phyloP scores from a whole-genome alignment of 2,329 filamentous ascomycete genomes.

The Aspergillus fructus region DNA sequence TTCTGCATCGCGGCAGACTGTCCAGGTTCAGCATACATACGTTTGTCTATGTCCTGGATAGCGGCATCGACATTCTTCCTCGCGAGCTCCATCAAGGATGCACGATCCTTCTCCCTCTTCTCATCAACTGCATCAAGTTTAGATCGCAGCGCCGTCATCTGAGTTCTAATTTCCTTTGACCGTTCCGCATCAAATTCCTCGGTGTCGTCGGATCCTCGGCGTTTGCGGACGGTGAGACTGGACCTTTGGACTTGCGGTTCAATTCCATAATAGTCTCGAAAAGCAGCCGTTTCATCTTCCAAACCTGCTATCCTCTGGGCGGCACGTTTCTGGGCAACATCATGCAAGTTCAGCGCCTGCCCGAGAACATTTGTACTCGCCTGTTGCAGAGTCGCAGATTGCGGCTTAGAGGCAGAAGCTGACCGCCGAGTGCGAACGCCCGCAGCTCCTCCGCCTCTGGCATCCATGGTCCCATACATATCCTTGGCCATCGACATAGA shows the following conservation, averaged over 20 bases:
- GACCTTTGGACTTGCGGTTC: slow-evolving; percentile 47
- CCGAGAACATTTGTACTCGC: slow-evolving; percentile 22
- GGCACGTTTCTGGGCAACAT: slow-evolving; percentile 82
- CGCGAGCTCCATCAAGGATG: slow-evolving; percentile 72
- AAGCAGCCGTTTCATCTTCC: slow-evolving; percentile 67
- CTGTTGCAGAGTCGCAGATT: slow-evolving; percentile 22
- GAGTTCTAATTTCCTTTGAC: slow-evolving; percentile 69
- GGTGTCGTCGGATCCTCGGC: slow-evolving; percentile 68
- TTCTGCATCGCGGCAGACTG: slow-evolving; percentile 66
- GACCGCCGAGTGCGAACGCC: slow-evolving; percentile 35
- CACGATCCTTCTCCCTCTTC: slow-evolving; percentile 67
- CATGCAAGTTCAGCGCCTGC: slow-evolving; percentile 61
- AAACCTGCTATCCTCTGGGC: slow-evolving; percentile 80
- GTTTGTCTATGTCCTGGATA: slow-evolving; percentile 78
- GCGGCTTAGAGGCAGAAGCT: slow-evolving; percentile 27
- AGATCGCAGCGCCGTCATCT: slow-evolving; percentile 77
- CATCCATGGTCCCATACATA: slow-evolving; percentile 68
- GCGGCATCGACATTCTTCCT: slow-evolving; percentile 81
- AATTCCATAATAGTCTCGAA: slow-evolving; percentile 75
- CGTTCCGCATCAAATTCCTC: slow-evolving; percentile 63
- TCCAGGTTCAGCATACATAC: slow-evolving; percentile 73
- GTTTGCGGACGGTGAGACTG: slow-evolving; percentile 56
- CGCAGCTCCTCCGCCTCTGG: slow-evolving; percentile 36
- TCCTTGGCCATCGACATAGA: slow-evolving; percentile 86
- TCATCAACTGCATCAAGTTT: slow-evolving; percentile 50